phyloP scores from a whole-genome alignment of 169 alveolate species.

The Plasmodium blacklocki region DNA sequence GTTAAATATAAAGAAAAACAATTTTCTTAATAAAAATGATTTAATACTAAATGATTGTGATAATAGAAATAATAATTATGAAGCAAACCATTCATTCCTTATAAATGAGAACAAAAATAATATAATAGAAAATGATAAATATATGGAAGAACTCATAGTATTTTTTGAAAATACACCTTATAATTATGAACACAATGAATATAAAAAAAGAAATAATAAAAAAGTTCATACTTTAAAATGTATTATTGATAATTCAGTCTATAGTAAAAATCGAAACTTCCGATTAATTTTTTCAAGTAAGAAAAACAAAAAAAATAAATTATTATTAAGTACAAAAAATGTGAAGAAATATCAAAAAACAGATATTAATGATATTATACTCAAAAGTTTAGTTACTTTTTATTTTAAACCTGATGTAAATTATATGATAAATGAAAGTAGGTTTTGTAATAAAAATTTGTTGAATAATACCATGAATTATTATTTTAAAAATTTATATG shows the following conservation, averaged over 20 bases:
- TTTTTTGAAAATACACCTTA: not conserved
- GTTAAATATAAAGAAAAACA: not conserved
- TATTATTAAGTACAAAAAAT: slow-evolving; percentile 39
- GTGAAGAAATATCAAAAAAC: slow-evolving; percentile 45
- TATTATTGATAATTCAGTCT: slow-evolving; percentile 69
- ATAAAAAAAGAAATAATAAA: not conserved
- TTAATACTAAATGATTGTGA: no score
- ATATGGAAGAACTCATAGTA: not conserved
- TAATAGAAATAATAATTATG: no score
- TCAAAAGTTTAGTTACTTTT: slow-evolving; percentile 62
- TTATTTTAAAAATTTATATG: not conserved
- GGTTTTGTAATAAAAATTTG: not conserved
- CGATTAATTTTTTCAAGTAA: slow-evolving; percentile 76
- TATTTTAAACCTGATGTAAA: slow-evolving; percentile 14
- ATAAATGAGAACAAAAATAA: not conserved
- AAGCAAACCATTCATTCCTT: not conserved
- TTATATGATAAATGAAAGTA: slow-evolving; percentile 33
- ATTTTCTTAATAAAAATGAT: not conserved
- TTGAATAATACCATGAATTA: no score
- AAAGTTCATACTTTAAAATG: slow-evolving; percentile 39
- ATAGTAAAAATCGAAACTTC: slow-evolving; percentile 72
- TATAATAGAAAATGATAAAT: not conserved
- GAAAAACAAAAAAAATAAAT: slow-evolving; percentile 64
- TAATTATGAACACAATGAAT: not conserved
- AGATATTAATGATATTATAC: slow-evolving; percentile 26